Base-by-base conservation (phyloP, 129 eudicot genomes). In the Saussurea involucrata region DNA sequence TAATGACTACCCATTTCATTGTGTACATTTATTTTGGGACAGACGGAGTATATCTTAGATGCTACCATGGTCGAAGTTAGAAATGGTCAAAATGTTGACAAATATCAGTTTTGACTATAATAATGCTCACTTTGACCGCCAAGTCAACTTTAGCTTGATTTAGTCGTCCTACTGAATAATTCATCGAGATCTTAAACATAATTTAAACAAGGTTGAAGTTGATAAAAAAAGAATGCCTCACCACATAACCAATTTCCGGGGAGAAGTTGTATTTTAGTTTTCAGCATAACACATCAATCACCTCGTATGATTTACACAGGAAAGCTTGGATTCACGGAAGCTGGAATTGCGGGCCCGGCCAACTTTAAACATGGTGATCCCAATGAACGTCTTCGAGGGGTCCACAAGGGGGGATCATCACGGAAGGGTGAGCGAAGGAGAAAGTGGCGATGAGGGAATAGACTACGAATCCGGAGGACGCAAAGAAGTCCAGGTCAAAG, bases 261-360 rank as follows among this genome's bases (percentile, higher is more conserved):
- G 9, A 37, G 53, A 42, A 13, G 17, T 11, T 42, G 4, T 42
- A 73, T 72, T 22, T 3, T 31, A 34, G 5, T 64, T 40, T 34
- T 55, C 21, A 7, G 34, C 58, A 61, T 24, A 24, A 32, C 24
- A 22, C n/a, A 4, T 31, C 31, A 66, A 4, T 21, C 31, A 66
- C 6, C 21, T 33, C 61, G 11, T 61, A 32, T 40, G 66, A 75
- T 31, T 22, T 7, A 57, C 85, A 83, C 98, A 94, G 89, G 99
- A 95, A 80, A 95, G 99, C 72, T 85, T 95, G 91, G 99, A 95
- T 57, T 95, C 97, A 3, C 78, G 99, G 34, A 95, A 95, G 68
- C 72, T 95, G n/a, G 99, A 95, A 74, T 55, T 95, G 72, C 91
- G 97, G 65, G 86, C 90, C 66, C 87, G 97, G 18, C 99, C 97